Evolutionary conservation across 2,329 filamentous ascomycete genomes (phyloP), one percentile per base, ranked within the genome.

Genomic region (Fusarium sp.): DNA sequence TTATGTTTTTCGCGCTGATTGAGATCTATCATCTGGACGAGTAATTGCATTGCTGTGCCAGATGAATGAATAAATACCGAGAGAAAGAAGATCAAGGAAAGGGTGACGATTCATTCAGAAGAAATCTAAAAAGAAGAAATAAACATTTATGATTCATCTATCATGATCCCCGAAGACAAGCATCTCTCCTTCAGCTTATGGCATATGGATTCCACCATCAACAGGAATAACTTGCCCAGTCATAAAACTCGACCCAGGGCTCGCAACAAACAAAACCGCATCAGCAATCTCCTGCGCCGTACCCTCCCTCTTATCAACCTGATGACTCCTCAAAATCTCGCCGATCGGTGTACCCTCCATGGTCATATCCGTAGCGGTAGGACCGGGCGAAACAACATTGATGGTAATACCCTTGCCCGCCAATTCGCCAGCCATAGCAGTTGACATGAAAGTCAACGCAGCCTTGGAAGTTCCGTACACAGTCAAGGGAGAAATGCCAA

Each of bases 401-500:
- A 62, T 56, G 4, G 58, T 62, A 1, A 62, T 62, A 2, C 58
- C 60, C 58, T 62, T 62, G 1, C 39, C 13, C 14, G 60, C 58
- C 16, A 62, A 41, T 7, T 62, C 60, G 1, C 60, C 60, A 0
- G 60, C 58, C 58, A 62, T 55, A 2, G 60, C 42, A 18, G 60
- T 42, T 0, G 60, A 48, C 48, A 62, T 62, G 10, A 6, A 46
- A 1, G 51, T 41, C n/a, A 62, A 59, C 0, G 79, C 79, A 10
- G 78, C 79, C 51, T 81, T 81, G 0, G 77, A 78, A 4, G 78
- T 72, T 0, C 69, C 76, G 31, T 81, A 81, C 0, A 81, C 75
- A 0, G 77, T 75, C 34, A 78, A 68, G 0, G 62, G 70, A 2
- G 76, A 62, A 4, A 77, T 64, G 2, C 78, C 79, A 4, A 77